Evolutionary conservation across 164 flowering plant genomes (phyloP).

Genomic region (Liriodendron chinense): DNA sequence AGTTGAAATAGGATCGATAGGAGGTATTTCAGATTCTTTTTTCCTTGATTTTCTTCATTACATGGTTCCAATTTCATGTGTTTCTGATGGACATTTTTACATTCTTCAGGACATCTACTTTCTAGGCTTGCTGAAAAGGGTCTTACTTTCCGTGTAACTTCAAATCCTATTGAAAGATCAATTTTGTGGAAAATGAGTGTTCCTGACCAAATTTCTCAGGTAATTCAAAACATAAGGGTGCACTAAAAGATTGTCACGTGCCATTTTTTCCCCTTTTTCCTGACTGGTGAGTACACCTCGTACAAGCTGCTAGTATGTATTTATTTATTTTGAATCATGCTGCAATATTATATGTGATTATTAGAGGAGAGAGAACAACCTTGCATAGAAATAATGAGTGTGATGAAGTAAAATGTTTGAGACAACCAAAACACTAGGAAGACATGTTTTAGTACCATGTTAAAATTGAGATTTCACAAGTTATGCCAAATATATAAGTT

Average conservation of each 20-base stretch:
- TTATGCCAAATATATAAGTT: no score
- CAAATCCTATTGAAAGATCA: constrained; percentile 79
- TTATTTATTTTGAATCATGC: no score
- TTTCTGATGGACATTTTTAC: neutral
- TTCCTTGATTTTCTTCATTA: neutral
- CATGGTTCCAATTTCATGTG: neutral
- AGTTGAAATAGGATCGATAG: constrained; percentile 67
- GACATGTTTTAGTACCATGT: no score
- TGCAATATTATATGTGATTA: no score
- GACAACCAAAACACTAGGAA: no score
- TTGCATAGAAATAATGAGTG: no score
- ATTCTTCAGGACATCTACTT: constrained; percentile 62
- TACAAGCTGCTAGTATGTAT: neutral
- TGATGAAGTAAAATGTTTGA: no score
- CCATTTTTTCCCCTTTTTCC: neutral
- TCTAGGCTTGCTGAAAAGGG: constrained; percentile 81
- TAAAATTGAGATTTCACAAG: no score
- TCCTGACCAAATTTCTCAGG: constrained; percentile 75
- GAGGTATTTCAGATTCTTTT: constrained; percentile 45
- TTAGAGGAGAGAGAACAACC: no score
- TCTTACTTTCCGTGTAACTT: constrained; percentile 53
- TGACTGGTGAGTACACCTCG: neutral
- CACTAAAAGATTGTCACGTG: neutral
- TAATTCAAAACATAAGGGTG: constrained; percentile 18
- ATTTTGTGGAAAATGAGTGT: constrained; percentile 74